These are phyloP conservation scores for Berkeleyomyces basicola DNA, from an alignment of 2,329 filamentous ascomycete species.

Conservation along the genomic window DNA sequence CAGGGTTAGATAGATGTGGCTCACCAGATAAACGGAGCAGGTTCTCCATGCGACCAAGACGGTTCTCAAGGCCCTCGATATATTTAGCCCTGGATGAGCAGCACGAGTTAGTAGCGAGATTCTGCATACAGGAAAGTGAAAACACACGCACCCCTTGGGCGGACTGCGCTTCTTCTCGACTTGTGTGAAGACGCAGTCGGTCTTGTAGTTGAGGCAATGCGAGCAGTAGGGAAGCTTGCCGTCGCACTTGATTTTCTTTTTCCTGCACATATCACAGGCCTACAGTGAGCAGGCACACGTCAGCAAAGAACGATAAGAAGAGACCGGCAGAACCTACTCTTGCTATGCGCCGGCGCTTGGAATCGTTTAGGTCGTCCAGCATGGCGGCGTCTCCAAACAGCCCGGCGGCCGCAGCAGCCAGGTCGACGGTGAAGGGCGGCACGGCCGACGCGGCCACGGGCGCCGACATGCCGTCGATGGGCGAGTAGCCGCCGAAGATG, in stretches of 20 bases:
- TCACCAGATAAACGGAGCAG: constrained; percentile 65
- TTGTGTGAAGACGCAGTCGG: constrained; percentile 90
- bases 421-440: constrained; percentile 36
- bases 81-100: constrained; percentile 61
- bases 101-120: constrained; percentile 1
- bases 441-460: constrained; percentile 19
- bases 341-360: constrained; percentile 78
- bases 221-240: constrained; percentile 89
- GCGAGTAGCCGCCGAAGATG: constrained; percentile 47
- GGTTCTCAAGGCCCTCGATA: constrained; percentile 90
- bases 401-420: constrained; percentile 33
- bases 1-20: not conserved
- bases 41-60: constrained; percentile 89
- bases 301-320: not conserved
- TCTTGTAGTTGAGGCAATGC: constrained; percentile 96
- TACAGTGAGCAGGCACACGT: constrained; percentile 21
- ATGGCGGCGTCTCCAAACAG: constrained; percentile 42
- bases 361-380: constrained; percentile 55
- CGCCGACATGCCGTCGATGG: constrained; percentile 36
- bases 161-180: constrained; percentile 98
- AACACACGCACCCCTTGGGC: constrained; percentile 63
- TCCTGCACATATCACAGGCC: constrained; percentile 93
- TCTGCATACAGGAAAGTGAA: not conserved
- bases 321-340: constrained; percentile 36
- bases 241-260: constrained; percentile 96